Evolutionary conservation across 164 flowering plant species (phyloP), one percentile per base, ranked within the genome.

Genomic region (Dillenia turbinata): DNA sequence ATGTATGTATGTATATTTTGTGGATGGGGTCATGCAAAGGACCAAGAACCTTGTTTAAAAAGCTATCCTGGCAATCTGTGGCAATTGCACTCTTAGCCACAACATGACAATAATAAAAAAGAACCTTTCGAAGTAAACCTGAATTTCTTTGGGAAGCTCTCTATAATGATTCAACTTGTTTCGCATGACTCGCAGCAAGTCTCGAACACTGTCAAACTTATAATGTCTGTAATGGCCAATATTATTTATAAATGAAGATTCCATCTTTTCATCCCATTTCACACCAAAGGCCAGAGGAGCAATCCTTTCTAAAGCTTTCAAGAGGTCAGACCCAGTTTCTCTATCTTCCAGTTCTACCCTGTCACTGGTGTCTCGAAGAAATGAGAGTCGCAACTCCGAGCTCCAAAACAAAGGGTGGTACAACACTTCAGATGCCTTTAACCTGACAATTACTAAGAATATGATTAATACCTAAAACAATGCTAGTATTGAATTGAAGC

Each of bases 191-290:
- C 94, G 77, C 11, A 88, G 54, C 50, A 90, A 65, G 71, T 90
- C 94, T 22, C 92, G 85, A 17, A 78, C 72, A 52, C 83, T 85
- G 50, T 82, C 86, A 66, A 44, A 86, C 65, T 82, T 88, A 69
- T 90, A 90, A 2, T 84, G 80, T 67, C 97, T 83, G 65, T 82
- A 83, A 8, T 73, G 78, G 5, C 90, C 89, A 57, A 90, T 78
- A 73, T 85, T 83, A 40, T 56, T 56, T 33, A 90, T 62, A 54
- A 90, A 82, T 52, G 70, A 60, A 49, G 66, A 8, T 54, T 88
- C 92, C 79, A 90, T 59, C 71, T 85, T 88, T 45, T 85, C 86
- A 67, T 85, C 85, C 97, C 95, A 90, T 62, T 82, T 85, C 47
- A 86, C 88, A 62, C 75, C 77, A 49, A 90, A 68, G 57, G 85